A percentile compares a stretch with the other conserved stretches of the same genome.
These are phyloP conservation scores for Umbilicus rupestris DNA, from an alignment of 164 flowering plant species.

Conservation along the genomic window DNA sequence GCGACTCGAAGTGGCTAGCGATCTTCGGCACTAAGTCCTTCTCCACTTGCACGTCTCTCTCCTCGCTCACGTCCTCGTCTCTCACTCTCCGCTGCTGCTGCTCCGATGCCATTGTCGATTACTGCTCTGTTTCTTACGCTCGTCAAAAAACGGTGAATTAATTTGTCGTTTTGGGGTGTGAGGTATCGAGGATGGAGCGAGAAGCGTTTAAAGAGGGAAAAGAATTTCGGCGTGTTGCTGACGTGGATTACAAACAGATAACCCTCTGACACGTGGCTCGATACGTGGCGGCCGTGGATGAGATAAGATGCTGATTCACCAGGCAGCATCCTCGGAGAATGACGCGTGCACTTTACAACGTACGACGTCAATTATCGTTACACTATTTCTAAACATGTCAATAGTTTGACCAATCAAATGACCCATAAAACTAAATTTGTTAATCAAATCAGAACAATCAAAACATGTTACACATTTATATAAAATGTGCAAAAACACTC, in stretches of 20 bases:
- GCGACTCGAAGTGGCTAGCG: constrained; percentile 35
- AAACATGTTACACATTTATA: too few species aligned
- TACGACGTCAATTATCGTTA: too few species aligned
- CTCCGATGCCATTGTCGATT: constrained; percentile 42
- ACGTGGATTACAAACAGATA: background rate
- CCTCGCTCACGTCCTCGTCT: constrained; percentile 23
- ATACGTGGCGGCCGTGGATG: background rate
- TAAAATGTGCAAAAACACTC: background rate
- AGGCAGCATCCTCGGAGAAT: background rate
- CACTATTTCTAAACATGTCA: too few species aligned
- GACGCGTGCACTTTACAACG: background rate
- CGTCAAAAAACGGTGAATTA: background rate
- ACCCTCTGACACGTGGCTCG: background rate
- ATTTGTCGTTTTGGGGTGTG: background rate
- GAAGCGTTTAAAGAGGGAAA: background rate
- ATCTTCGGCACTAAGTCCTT: constrained; percentile 35
- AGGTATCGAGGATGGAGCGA: background rate
- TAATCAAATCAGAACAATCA: too few species aligned
- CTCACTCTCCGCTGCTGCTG: constrained; percentile 23
- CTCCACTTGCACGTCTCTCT: background rate
- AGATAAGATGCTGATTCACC: background rate
- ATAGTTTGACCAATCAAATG: too few species aligned
- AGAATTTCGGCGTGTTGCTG: background rate
- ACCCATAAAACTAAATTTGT: too few species aligned
- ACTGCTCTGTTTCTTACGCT: background rate